Base-by-base conservation (phyloP, 148 eudicot species). In the Pharnaceum exiguum region DNA sequence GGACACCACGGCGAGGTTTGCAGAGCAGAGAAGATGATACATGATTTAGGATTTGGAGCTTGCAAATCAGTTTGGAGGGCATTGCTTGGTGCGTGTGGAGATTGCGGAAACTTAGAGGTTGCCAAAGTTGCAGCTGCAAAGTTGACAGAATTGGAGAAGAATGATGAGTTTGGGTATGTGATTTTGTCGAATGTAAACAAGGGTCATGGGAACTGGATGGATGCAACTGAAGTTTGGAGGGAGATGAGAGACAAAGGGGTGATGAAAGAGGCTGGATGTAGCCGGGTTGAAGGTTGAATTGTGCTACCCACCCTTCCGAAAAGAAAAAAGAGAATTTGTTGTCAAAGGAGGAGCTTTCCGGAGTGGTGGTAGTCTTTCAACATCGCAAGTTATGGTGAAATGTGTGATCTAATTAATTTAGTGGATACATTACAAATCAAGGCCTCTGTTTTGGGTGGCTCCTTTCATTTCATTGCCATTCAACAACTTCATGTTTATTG, bases 21-120 rank as follows among this genome's bases (percentile, higher is more conserved):
- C 56, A 72, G 66, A 60, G 97, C 84, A 9, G 79, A 77, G 74
- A 66, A 72, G 67, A 80, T 87, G 89, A 87, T 90, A 49, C 4
- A 59, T 40, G 80, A 80, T 16, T 62, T 84, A 5, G 95, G 89
- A 40, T 80, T 77, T 36, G 79, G 57, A 27, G 73, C 79, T 16
- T 74, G 76, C 51, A 82, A 70, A 11, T 47, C 57, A 17, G 95
- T 86, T 37, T 86, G 97, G 97, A 86, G 74, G 76, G 80, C 97
- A 29, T 72, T 90, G 75, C 84, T 90, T 22, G 84, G 84, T 57
- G 97, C 84, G 1, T 86, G 81, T 75, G 84, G 57, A 10, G 44
- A 48, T 39, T 72, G 85, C 72, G 86, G 85, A 62, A 69, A 85
- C 52, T 51, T 73, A 16, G 72, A 68, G 55, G 67, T 79, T 54